phyloP scores from a whole-genome alignment of 2,329 filamentous ascomycete species.

The Plectosphaerella cucumerina region DNA sequence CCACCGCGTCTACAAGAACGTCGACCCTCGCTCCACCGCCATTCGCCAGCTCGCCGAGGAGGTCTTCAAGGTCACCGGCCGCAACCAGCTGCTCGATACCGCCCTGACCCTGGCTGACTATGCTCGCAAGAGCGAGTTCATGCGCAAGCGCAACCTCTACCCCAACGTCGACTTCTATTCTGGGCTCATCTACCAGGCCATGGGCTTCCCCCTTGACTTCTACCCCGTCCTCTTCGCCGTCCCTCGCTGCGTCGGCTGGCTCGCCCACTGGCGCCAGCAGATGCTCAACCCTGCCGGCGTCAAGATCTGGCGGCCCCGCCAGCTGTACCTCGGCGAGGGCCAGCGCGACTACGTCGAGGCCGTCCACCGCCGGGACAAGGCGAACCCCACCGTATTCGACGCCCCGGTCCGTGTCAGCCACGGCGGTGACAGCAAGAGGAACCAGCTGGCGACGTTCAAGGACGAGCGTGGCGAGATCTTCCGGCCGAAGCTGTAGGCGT shows the following conservation, averaged over 20 bases:
- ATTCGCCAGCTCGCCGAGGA: slow-evolving; percentile 45
- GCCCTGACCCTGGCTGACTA: slow-evolving; percentile 41
- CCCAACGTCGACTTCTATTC: slow-evolving; percentile 51
- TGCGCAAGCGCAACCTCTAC: slow-evolving; percentile 43
- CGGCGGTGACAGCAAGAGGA: slow-evolving; percentile 37
- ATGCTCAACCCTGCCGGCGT: slow-evolving; percentile 40
- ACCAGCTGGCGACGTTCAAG: slow-evolving; percentile 32
- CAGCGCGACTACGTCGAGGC: slow-evolving; percentile 39
- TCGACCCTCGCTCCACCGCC: slow-evolving; percentile 46
- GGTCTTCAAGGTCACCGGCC: slow-evolving; percentile 44
- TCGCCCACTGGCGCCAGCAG: slow-evolving; percentile 48
- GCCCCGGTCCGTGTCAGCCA: slow-evolving; percentile 30
- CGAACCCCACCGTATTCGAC: slow-evolving; percentile 25
- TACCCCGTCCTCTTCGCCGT: slow-evolving; percentile 48
- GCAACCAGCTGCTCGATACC: slow-evolving; percentile 47
- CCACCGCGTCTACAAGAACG: slow-evolving; percentile 50
- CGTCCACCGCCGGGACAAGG: slow-evolving; percentile 25
- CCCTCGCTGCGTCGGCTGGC: slow-evolving; percentile 45
- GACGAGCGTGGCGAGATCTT: slow-evolving; percentile 28
- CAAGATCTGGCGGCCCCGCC: slow-evolving; percentile 47
- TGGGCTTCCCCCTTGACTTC: slow-evolving; percentile 49
- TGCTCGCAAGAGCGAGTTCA: slow-evolving; percentile 41
- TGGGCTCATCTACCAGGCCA: slow-evolving; percentile 47
- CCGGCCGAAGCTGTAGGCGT: slow-evolving; percentile 16
- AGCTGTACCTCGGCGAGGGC: slow-evolving; percentile 41